Conservation (phyloP, 179 eudicot genomes). For the Heliamphora pulchella region DNA sequence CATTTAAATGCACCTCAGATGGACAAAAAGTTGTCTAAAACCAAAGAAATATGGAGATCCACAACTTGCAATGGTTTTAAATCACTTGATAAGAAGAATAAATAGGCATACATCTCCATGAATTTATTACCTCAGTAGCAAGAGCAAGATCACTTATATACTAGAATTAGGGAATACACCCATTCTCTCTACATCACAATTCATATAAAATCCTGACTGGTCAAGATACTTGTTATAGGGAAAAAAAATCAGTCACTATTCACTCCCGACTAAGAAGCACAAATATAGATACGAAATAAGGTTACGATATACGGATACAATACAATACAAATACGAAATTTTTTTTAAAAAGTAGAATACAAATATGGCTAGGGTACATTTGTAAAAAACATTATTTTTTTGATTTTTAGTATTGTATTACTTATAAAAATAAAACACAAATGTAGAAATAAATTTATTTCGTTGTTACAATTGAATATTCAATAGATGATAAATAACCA, state of each 20-base stretch:
- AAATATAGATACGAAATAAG: no score
- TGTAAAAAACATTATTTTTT: no score
- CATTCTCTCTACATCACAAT: background rate
- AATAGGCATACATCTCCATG: background rate
- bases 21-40: background rate
- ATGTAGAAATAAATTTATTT: no score
- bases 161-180: background rate
- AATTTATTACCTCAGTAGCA: background rate
- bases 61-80: background rate
- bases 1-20: background rate
- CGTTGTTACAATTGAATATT: no score
- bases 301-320: no score
- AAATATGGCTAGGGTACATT: no score
- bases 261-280: no score
- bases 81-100: background rate
- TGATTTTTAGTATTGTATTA: no score
- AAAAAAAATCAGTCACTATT: background rate
- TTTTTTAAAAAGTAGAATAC: no score
- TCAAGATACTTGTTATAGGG: background rate
- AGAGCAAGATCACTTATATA: background rate
- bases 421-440: no score
- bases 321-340: no score
- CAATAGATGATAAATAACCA: no score
- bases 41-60: background rate
- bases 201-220: background rate